Evolutionary conservation across 331 rosid genomes (phyloP).

Genomic region (Arachis monticola): DNA sequence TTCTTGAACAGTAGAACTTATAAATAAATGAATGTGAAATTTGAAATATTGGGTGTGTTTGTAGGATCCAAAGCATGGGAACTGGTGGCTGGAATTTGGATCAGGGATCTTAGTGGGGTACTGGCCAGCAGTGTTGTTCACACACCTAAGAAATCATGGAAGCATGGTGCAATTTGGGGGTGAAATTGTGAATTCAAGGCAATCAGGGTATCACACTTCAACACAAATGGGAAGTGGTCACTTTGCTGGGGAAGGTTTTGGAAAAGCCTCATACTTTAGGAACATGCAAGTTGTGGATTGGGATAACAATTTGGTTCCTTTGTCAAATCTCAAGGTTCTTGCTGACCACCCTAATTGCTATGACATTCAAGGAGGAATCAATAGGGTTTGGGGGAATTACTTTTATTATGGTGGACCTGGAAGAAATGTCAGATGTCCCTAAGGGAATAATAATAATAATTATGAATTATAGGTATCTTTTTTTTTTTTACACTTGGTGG

Average conservation of each 20-base stretch:
- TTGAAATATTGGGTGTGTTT: conserved; percentile 8
- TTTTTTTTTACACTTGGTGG: neutral
- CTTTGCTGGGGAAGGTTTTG: conserved; percentile 84
- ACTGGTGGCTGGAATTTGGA: conserved; percentile 98
- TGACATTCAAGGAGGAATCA: conserved; percentile 90
- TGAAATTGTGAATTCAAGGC: conserved; percentile 78
- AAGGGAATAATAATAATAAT: conserved; percentile 36
- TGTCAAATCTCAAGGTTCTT: conserved; percentile 75
- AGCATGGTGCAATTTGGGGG: conserved; percentile 98
- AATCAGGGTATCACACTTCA: conserved; percentile 69
- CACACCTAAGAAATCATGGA: conserved; percentile 78
- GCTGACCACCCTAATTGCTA: conserved; percentile 98
- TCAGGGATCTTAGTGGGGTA: conserved; percentile 85
- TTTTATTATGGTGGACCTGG: conserved; percentile 99
- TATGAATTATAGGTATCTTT: no score
- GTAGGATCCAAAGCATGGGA: conserved; percentile 97
- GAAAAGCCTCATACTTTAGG: conserved; percentile 89
- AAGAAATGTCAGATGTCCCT: conserved; percentile 88
- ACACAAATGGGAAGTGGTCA: conserved; percentile 98
- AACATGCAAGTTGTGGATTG: conserved; percentile 92
- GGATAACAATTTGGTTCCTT: conserved; percentile 84
- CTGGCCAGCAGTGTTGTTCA: conserved; percentile 92
- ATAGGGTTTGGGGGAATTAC: conserved; percentile 94
- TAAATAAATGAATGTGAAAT: no score
- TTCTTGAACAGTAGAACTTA: no score